A percentile compares a stretch with the other conserved stretches of the same genome.
These are phyloP conservation scores for Limnomonas spitsbergensis DNA, from an alignment of 139 green algal species.

Conservation along the genomic window DNA sequence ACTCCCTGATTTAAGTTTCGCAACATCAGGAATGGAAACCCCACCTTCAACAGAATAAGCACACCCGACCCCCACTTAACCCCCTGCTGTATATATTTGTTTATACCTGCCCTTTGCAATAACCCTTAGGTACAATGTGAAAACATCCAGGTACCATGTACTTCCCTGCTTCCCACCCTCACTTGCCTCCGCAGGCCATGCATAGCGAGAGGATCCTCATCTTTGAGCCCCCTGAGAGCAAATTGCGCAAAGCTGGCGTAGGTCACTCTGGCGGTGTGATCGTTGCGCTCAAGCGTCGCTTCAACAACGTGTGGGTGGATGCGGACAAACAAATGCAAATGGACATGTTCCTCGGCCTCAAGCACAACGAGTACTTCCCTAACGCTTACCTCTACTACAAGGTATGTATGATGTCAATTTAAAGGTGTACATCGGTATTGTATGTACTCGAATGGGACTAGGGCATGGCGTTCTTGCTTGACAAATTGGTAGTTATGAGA, in stretches of 20 bases:
- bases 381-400: conserved; percentile 41
- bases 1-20: too few relatives aligned
- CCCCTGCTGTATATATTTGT: too few relatives aligned
- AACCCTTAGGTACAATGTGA: too few relatives aligned
- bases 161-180: too few relatives aligned
- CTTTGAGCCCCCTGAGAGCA: conserved; percentile 59
- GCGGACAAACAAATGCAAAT: conserved; percentile 56
- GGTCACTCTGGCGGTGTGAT: conserved; percentile 52
- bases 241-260: conserved; percentile 44
- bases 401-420: conserved; percentile 14
- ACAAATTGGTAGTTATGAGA: too few relatives aligned
- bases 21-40: too few relatives aligned
- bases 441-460: neutral
- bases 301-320: conserved; percentile 60
- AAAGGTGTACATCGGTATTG: neutral
- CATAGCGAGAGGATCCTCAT: conserved; percentile 83
- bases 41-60: too few relatives aligned
- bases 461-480: too few relatives aligned
- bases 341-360: conserved; percentile 83
- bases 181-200: conserved; percentile 66
- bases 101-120: too few relatives aligned
- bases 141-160: too few relatives aligned
- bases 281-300: conserved; percentile 45
- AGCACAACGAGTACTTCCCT: conserved; percentile 54
- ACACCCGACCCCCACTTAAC: too few relatives aligned